Conservation (phyloP, 2,329 filamentous ascomycete species). For the Aspergillaceae sp. region DNA sequence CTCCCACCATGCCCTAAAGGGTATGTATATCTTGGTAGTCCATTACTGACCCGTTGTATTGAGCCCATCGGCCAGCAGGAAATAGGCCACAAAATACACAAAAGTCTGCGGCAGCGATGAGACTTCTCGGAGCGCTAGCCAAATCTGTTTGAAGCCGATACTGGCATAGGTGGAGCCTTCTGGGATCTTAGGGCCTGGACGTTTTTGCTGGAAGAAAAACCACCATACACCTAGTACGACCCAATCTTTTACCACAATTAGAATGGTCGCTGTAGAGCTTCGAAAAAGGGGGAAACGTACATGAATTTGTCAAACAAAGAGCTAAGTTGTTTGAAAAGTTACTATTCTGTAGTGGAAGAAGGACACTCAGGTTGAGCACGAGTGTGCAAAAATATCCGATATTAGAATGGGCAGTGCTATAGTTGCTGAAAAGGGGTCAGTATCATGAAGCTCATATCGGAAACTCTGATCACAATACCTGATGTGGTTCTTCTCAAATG, state of each 20-base stretch:
- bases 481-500: slow-evolving; percentile 35
- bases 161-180: slow-evolving; percentile 33
- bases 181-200: slow-evolving; percentile 32
- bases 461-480: slow-evolving; percentile 13
- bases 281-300: slow-evolving; percentile 13
- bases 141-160: slow-evolving; percentile 37
- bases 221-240: slow-evolving; percentile 36
- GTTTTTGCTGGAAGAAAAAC: slow-evolving; percentile 36
- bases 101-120: slow-evolving; percentile 34
- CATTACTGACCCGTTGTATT: slow-evolving; percentile 29
- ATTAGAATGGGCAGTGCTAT: slow-evolving; percentile 37
- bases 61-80: slow-evolving; percentile 35
- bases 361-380: slow-evolving; percentile 32
- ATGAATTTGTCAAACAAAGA: slow-evolving; percentile 35
- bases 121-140: slow-evolving; percentile 31
- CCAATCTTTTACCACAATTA: slow-evolving; percentile 24
- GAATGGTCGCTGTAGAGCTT: slow-evolving; percentile 1
- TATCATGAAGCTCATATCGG: background rate
- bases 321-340: slow-evolving; percentile 33
- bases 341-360: slow-evolving; percentile 30
- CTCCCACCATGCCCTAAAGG: no score
- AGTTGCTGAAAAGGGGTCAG: slow-evolving; percentile 20
- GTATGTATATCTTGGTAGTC: no score
- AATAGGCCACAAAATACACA: slow-evolving; percentile 35
- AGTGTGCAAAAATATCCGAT: slow-evolving; percentile 35